A percentile compares a stretch with the other conserved stretches of the same genome.
Conservation (phyloP, 192 early-diverging fungal species). For the Coemansia erecta region DNA sequence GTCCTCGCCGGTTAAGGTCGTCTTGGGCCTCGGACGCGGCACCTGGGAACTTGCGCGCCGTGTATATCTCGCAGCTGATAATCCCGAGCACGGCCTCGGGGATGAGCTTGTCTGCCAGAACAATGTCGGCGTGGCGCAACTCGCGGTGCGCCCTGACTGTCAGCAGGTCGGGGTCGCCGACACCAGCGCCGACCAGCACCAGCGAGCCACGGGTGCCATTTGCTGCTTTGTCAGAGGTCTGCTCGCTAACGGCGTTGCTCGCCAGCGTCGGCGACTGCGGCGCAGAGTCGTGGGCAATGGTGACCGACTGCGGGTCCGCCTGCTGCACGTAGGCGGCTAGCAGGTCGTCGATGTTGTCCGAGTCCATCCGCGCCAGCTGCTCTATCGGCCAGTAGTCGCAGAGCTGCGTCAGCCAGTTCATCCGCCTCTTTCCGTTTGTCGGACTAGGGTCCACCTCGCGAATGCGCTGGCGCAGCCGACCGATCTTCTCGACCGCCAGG, state of each 20-base stretch:
- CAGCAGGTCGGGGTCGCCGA: conserved; percentile 78
- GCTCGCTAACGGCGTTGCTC: too few relatives aligned
- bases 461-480: conserved; percentile 60
- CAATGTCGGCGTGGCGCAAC: conserved; percentile 73
- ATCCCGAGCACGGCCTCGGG: conserved; percentile 57
- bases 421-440: conserved; percentile 65
- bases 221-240: too few relatives aligned
- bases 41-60: conserved; percentile 69
- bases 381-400: conserved; percentile 84
- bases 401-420: conserved; percentile 79
- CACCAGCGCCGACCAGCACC: conserved; percentile 78
- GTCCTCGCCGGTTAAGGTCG: conserved; percentile 69
- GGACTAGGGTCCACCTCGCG: conserved; percentile 62
- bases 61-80: conserved; percentile 58
- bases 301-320: conserved; percentile 27
- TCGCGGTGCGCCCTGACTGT: conserved; percentile 66
- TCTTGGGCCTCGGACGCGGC: conserved; percentile 72
- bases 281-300: conserved; percentile 9
- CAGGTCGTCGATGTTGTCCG: conserved; percentile 58
- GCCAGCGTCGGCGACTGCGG: conserved; percentile 12
- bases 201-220: conserved; percentile 49
- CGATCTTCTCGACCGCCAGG: conserved; percentile 71
- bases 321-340: conserved; percentile 61
- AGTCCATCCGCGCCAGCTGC: conserved; percentile 66
- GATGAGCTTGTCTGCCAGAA: conserved; percentile 80